Conservation (phyloP, 2,329 filamentous ascomycete species). For the Bipolaris cookei region DNA sequence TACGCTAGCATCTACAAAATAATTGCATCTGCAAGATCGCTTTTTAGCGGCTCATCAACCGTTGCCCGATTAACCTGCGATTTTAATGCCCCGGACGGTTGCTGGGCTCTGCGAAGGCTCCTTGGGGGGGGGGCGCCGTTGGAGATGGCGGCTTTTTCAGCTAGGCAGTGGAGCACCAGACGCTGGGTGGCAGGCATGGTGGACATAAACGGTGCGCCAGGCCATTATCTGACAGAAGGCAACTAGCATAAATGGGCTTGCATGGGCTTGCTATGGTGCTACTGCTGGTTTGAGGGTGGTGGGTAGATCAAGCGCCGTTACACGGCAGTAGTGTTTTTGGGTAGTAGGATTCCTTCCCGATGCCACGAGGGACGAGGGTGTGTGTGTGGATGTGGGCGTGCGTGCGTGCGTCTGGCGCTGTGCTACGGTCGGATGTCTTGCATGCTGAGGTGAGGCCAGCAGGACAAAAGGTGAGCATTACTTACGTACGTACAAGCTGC, state of each 20-base stretch:
- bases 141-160: slow-evolving; percentile 15
- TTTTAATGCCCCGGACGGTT: slow-evolving; percentile 7
- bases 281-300: slow-evolving; percentile 35
- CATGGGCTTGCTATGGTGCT: slow-evolving; percentile 26
- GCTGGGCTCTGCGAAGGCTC: slow-evolving; percentile 9
- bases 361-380: slow-evolving; percentile 22
- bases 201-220: slow-evolving; percentile 31
- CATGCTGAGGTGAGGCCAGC: slow-evolving; percentile 3
- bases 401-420: slow-evolving; percentile 8
- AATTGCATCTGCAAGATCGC: slow-evolving; percentile 33
- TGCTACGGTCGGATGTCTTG: slow-evolving; percentile 12
- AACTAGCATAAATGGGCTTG: slow-evolving; percentile 38
- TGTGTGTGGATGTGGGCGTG: background rate
- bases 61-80: slow-evolving; percentile 26
- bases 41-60: slow-evolving; percentile 35
- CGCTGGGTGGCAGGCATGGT: slow-evolving; percentile 27
- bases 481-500: background rate
- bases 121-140: slow-evolving; percentile 19
- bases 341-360: slow-evolving; percentile 24
- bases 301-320: slow-evolving; percentile 36
- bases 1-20: slow-evolving; percentile 30
- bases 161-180: slow-evolving; percentile 29
- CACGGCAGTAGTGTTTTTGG: slow-evolving; percentile 34
- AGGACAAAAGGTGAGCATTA: background rate
- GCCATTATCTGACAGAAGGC: slow-evolving; percentile 43